Evolutionary conservation across 441 rosid genomes (phyloP).

Genomic region (Metrosideros polymorpha): DNA sequence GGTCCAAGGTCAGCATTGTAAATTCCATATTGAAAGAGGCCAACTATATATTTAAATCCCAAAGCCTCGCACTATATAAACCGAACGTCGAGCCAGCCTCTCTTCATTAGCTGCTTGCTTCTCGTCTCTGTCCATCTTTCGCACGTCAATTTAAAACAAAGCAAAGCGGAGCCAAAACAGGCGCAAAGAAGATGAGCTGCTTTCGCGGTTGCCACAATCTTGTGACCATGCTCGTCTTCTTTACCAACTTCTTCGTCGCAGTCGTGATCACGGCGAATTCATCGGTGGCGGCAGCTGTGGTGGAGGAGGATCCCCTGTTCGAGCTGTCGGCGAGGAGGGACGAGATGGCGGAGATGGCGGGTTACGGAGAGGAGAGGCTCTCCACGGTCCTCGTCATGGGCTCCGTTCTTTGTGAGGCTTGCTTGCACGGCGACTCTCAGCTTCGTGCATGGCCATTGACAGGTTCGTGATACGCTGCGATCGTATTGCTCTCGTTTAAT

Average conservation of each 20-base stretch:
- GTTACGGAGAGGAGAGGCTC: conserved; percentile 87
- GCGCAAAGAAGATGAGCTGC: conserved; percentile 38
- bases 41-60: neutral
- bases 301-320: neutral
- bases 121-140: neutral
- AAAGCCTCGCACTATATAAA: neutral
- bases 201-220: conserved; percentile 16
- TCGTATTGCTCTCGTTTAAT: neutral
- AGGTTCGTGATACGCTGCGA: conserved; percentile 24
- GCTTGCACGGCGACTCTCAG: conserved; percentile 20
- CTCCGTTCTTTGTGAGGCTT: conserved; percentile 49
- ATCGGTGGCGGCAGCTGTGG: conserved; percentile 1
- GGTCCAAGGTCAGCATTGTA: neutral
- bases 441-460: conserved; percentile 51
- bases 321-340: conserved; percentile 33
- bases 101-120: neutral
- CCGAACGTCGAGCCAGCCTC: neutral
- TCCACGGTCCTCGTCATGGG: conserved; percentile 75
- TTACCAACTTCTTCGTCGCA: neutral
- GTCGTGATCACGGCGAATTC: neutral
- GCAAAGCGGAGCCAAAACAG: neutral
- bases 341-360: conserved; percentile 74
- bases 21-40: neutral
- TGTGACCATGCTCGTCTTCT: conserved; percentile 5
- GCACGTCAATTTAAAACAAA: neutral